Conservation (phyloP, 2,329 filamentous ascomycete species). For the Allantophomopsis cytisporea region DNA sequence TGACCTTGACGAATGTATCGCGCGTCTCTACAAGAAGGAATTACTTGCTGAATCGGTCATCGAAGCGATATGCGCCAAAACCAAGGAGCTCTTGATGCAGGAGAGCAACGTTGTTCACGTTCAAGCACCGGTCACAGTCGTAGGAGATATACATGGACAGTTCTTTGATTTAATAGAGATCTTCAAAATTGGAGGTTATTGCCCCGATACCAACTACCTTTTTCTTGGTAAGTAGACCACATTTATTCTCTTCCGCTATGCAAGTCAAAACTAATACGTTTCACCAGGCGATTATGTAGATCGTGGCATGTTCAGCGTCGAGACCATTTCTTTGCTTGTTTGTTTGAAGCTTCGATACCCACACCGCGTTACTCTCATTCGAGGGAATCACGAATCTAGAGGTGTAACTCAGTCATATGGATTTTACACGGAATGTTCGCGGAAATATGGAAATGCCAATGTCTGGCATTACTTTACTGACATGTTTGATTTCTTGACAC, state of each 20-base stretch:
- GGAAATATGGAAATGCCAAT: slow-evolving; percentile 96
- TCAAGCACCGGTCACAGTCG: slow-evolving; percentile 85
- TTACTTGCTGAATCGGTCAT: slow-evolving; percentile 94
- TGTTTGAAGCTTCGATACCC: slow-evolving; percentile 97
- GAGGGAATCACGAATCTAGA: slow-evolving; percentile 94
- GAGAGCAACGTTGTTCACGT: slow-evolving; percentile 99
- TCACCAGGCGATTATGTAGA: slow-evolving; percentile 85
- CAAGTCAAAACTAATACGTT: slow-evolving; percentile 1
- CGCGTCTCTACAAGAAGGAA: slow-evolving; percentile 92
- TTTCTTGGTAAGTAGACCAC: slow-evolving; percentile 60
- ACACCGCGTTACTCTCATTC: slow-evolving; percentile 86
- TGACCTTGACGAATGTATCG: slow-evolving; percentile 97
- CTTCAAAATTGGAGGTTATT: slow-evolving; percentile 94
- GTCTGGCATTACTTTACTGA: slow-evolving; percentile 99
- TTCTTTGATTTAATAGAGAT: slow-evolving; percentile 99
- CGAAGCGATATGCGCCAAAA: slow-evolving; percentile 98
- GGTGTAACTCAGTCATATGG: slow-evolving; percentile 98
- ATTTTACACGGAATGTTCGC: slow-evolving; percentile 95
- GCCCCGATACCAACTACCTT: slow-evolving; percentile 95
- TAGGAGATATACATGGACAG: slow-evolving; percentile 96
- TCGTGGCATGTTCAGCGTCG: slow-evolving; percentile 94
- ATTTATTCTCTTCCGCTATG: not conserved
- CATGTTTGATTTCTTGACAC: slow-evolving; percentile 97
- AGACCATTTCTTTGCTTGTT: slow-evolving; percentile 94
- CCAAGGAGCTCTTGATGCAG: slow-evolving; percentile 97